Conservation (phyloP, 768 basidiomycete species). For the Leccinellum luteum region DNA sequence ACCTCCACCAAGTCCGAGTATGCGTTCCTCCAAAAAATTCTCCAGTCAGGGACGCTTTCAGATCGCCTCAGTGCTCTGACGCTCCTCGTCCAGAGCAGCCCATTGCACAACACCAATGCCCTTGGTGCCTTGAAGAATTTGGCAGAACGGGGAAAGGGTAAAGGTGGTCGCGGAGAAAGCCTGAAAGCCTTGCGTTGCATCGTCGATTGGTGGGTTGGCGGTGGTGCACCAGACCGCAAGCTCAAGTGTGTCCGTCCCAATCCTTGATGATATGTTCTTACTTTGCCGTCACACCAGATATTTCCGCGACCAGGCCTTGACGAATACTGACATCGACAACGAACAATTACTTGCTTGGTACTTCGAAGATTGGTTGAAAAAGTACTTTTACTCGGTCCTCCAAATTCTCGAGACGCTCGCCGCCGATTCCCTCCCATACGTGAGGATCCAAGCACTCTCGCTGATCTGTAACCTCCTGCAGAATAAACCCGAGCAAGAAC, state of each 20-base stretch:
- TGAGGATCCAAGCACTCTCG: slow-evolving; percentile 79
- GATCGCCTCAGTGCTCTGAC: slow-evolving; percentile 91
- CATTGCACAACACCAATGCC: slow-evolving; percentile 80
- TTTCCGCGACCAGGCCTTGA: slow-evolving; percentile 83
- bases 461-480: slow-evolving; percentile 78
- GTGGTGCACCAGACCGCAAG: slow-evolving; percentile 85
- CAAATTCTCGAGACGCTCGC: slow-evolving; percentile 87
- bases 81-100: slow-evolving; percentile 83
- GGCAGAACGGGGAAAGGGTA: slow-evolving; percentile 75
- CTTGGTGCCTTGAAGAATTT: slow-evolving; percentile 72
- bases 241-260: slow-evolving; percentile 57
- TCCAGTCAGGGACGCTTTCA: slow-evolving; percentile 85
- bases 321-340: slow-evolving; percentile 62
- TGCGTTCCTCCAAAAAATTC: slow-evolving; percentile 79
- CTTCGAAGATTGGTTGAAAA: slow-evolving; percentile 98
- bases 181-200: slow-evolving; percentile 88
- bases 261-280: neutral
- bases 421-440: slow-evolving; percentile 82
- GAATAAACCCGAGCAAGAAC: slow-evolving; percentile 95
- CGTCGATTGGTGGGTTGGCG: slow-evolving; percentile 97
- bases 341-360: slow-evolving; percentile 77
- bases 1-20: slow-evolving; percentile 63
- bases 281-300: slow-evolving; percentile 51
- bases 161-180: slow-evolving; percentile 90
- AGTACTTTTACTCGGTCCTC: slow-evolving; percentile 90